Evolutionary conservation across 148 eudicot species (phyloP), one percentile per base, ranked within the genome.

Genomic region (Fagopyrum tataricum): DNA sequence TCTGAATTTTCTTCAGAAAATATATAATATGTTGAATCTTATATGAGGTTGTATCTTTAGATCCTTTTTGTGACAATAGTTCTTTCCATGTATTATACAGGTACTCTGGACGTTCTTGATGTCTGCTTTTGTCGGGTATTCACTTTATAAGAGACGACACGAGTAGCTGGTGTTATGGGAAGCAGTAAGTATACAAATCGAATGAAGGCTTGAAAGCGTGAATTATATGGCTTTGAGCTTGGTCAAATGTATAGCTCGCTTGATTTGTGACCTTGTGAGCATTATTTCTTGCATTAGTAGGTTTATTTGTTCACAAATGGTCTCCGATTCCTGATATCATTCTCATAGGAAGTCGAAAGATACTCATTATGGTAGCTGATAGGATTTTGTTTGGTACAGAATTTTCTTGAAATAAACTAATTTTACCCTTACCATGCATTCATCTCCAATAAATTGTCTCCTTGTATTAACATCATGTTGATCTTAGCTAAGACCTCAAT

Each of bases 101-200:
- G 96, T 95, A 62, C 78, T 95, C 11, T 95, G 98, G 98, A 95
- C 98, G 37, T 95, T 95, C 83, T 68, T 90, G 46, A 91, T 95
- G 98, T 95, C 98, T 78, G 98, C 97, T 24, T 79, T 95, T 40
- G 82, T 95, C 49, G 97, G 98, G 44, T 95, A 95, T 80, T 95
- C 98, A 18, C 98, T 95, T 52, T 95, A 91, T 83, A 97, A 91
- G 79, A 85, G 93, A 76, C 85, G 78, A 77, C 87, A 80, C 52
- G 88, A 77, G 64, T 93, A 79, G 80, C 40, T 49, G 2, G n/a
- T 26, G 42, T 23, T 48, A 48, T 2, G 52, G 52, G 17, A 13
- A 48, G 15, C 14, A 14, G 56, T 51, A 51, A 51, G 56, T 51
- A 51, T 51, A 0, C 4, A 51, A 12, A 20, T 5, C n/a, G 56